phyloP scores from a whole-genome alignment of 148 eudicot genomes.

The Vaccinium darrowii region DNA sequence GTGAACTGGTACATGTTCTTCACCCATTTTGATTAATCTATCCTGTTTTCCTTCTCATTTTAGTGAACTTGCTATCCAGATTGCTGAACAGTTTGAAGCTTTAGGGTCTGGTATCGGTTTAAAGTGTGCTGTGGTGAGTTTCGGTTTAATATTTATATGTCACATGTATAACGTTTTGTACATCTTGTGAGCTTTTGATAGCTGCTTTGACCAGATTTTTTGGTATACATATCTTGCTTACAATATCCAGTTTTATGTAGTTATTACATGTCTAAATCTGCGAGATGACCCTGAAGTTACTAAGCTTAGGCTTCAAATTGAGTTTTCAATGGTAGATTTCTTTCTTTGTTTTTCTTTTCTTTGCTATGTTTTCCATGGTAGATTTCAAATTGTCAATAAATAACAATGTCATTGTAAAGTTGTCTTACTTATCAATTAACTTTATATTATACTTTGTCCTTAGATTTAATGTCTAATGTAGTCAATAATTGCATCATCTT shows the following conservation, averaged over 20 bases:
- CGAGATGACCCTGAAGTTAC: background rate
- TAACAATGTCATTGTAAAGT: background rate
- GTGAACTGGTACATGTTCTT: background rate
- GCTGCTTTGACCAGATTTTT: background rate
- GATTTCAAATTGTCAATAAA: background rate
- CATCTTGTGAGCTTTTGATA: background rate
- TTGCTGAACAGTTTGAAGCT: slow-evolving; percentile 93
- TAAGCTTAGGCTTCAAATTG: background rate
- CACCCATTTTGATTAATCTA: background rate
- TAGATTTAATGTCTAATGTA: background rate
- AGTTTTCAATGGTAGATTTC: background rate
- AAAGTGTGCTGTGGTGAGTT: slow-evolving; percentile 74
- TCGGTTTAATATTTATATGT: background rate
- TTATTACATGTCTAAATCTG: background rate
- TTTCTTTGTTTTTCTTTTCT: too few species aligned
- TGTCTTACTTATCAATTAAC: background rate
- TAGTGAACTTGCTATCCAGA: slow-evolving; percentile 94
- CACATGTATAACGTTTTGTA: background rate
- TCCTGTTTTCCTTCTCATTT: slow-evolving; percentile 4
- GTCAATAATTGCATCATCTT: background rate
- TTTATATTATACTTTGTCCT: background rate
- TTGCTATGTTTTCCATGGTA: background rate
- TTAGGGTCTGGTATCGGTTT: slow-evolving; percentile 77
- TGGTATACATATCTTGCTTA: background rate
- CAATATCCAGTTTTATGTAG: background rate